phyloP scores from a whole-genome alignment of 768 basidiomycete species.

The Auriscalpium microsporum region DNA sequence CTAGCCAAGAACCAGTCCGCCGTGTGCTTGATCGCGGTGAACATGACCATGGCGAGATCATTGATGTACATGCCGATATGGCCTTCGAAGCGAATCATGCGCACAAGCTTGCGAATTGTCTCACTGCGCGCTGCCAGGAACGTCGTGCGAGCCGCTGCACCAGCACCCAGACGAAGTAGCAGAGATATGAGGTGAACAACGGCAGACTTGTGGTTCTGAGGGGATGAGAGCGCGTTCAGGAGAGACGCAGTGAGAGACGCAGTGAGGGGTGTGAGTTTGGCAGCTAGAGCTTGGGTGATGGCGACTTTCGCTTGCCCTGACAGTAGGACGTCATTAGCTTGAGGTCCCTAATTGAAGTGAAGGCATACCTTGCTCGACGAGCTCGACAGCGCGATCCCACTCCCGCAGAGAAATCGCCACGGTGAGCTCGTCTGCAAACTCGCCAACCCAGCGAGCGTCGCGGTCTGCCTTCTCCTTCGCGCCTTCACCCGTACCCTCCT shows the following conservation, averaged over 20 bases:
- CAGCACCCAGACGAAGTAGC: conserved; percentile 67
- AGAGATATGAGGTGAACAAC: conserved; percentile 66
- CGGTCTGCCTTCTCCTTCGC: conserved; percentile 71
- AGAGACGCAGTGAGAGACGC: conserved; percentile 62
- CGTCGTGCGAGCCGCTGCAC: conserved; percentile 68
- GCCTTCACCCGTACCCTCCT: conserved; percentile 43
- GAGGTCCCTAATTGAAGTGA: neutral
- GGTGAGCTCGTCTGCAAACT: conserved; percentile 86
- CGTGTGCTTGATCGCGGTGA: conserved; percentile 93
- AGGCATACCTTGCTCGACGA: conserved; percentile 70
- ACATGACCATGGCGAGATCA: conserved; percentile 81
- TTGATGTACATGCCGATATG: conserved; percentile 79
- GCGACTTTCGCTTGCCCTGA: conserved; percentile 56
- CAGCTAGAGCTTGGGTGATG: conserved; percentile 41
- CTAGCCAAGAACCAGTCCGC: conserved; percentile 97
- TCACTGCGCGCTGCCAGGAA: conserved; percentile 75
- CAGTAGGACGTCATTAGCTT: neutral
- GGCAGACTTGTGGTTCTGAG: conserved; percentile 67
- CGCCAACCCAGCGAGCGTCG: conserved; percentile 80
- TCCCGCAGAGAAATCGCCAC: conserved; percentile 85
- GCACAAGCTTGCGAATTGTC: conserved; percentile 66
- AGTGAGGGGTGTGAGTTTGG: conserved; percentile 60
- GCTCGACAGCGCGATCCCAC: conserved; percentile 79
- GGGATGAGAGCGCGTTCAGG: conserved; percentile 62
- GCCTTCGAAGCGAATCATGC: conserved; percentile 86